These are phyloP conservation scores for Saccharum hybrid DNA, from an alignment of 202 grass and related monocot species.

Conservation along the genomic window DNA sequence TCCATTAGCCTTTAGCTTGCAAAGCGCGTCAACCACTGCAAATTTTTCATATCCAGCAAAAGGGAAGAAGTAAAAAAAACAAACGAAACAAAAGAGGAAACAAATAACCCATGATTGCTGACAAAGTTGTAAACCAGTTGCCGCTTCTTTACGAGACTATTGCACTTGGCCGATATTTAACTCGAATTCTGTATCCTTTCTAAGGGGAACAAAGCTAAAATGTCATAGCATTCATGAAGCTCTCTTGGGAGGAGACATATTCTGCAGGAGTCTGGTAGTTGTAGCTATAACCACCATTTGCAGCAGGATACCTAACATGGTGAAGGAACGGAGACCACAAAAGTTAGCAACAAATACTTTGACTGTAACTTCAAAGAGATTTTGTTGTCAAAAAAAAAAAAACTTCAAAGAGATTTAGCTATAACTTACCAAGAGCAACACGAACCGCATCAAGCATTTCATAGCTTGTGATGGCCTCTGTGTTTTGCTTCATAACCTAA, in stretches of 20 bases:
- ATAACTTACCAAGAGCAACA: constrained; percentile 64
- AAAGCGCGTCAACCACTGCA: background rate
- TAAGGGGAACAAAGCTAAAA: constrained; percentile 28
- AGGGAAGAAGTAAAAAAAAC: background rate
- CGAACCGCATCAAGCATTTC: constrained; percentile 57
- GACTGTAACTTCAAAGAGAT: constrained; percentile 5
- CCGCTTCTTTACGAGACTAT: constrained; percentile 11
- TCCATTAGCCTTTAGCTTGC: constrained; percentile 23
- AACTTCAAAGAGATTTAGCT: constrained; percentile 9
- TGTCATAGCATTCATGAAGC: constrained; percentile 49
- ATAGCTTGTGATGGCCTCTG: constrained; percentile 53
- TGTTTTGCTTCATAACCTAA: constrained; percentile 62
- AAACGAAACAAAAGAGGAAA: background rate
- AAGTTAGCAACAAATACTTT: constrained; percentile 24
- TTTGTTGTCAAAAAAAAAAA: too few species aligned
- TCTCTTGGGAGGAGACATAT: constrained; percentile 86
- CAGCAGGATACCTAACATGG: constrained; percentile 64
- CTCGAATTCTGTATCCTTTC: background rate
- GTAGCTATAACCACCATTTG: constrained; percentile 75
- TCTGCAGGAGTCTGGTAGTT: constrained; percentile 66
- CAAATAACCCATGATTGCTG: constrained; percentile 11
- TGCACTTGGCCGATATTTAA: background rate
- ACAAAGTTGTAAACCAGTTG: background rate
- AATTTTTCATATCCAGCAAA: background rate
- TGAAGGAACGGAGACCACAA: background rate